A percentile compares a stretch with the other conserved stretches of the same genome.
phyloP scores from a whole-genome alignment of 2,329 filamentous ascomycete species.

The Akanthomyces muscarius region DNA sequence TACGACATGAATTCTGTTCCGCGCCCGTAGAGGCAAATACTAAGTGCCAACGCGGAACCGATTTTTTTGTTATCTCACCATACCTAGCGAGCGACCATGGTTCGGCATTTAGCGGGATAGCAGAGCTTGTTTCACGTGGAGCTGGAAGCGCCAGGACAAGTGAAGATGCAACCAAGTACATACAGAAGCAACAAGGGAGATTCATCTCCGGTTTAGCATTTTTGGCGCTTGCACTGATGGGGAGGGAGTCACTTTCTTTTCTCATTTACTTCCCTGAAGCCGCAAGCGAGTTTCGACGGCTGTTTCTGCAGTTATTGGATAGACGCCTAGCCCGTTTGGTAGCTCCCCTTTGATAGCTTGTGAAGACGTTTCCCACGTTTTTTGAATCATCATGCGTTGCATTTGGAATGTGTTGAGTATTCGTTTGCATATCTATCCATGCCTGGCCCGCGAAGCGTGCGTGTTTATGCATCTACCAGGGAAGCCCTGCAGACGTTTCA shows the following conservation, averaged over 20 bases:
- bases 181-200: conserved; percentile 5
- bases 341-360: neutral
- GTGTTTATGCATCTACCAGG: neutral
- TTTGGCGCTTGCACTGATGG: neutral
- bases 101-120: neutral
- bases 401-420: neutral
- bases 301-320: conserved; percentile 1
- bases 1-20: neutral
- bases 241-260: neutral
- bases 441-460: neutral
- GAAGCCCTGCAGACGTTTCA: conserved; percentile 3
- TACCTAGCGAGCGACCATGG: conserved; percentile 4
- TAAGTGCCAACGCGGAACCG: neutral
- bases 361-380: neutral
- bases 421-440: neutral
- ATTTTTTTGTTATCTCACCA: neutral
- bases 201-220: neutral
- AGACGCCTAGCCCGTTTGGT: neutral
- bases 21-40: conserved; percentile 6
- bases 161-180: conserved; percentile 1
- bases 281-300: neutral
- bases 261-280: neutral
- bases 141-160: neutral
- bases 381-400: too few relatives aligned
- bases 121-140: neutral